Evolutionary conservation across 495 filamentous ascomycete species (phyloP), one percentile per base, ranked within the genome.

Genomic region (Talaromyces nanjingensis): DNA sequence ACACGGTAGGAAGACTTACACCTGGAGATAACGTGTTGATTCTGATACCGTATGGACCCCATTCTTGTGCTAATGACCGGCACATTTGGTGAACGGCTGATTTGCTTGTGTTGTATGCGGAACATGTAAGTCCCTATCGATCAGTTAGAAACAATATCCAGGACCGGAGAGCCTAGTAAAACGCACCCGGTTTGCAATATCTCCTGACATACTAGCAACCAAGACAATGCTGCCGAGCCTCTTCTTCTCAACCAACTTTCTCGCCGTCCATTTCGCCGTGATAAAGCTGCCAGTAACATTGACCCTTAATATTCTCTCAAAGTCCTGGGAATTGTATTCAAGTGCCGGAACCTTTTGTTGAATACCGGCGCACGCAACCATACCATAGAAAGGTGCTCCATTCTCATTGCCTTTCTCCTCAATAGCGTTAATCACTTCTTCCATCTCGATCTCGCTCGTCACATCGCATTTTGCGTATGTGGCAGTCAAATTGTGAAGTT

Each of bases 351-450:
- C 75, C 68, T 84, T 86, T 59, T 80, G 81, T 65, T 91, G 90
- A 63, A 96, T 91, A 67, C 92, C 91, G 33, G 91, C 92, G 61
- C 89, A 89, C 75, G 91, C 92, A 76, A 96, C 83, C 16, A 92
- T 77, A 24, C 93, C 87, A 91, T 78, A 5, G 83, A 64, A 80
- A 72, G 31, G 71, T 67, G 12, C 69, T 67, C 4, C 69, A 39
- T 33, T 69, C 79, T 29, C 81, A 81, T 33, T 84, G 4, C 39
- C 14, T 14, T n/a, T n/a, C 39, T n/a, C 14, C 39, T 45, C 39
- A 5, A 45, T 45, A 14, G 39, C 39, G n/a, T 45, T 45, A 9
- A 45, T 45, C 1, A n/a, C 39, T n/a, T 45, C 39, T 45, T 45
- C 79, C 62, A 89, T 84, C 18, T 84, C 70, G 42, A 73, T 72